Base-by-base conservation (phyloP, 2,329 filamentous ascomycete genomes). In the Talaromyces albobiverticillius region DNA sequence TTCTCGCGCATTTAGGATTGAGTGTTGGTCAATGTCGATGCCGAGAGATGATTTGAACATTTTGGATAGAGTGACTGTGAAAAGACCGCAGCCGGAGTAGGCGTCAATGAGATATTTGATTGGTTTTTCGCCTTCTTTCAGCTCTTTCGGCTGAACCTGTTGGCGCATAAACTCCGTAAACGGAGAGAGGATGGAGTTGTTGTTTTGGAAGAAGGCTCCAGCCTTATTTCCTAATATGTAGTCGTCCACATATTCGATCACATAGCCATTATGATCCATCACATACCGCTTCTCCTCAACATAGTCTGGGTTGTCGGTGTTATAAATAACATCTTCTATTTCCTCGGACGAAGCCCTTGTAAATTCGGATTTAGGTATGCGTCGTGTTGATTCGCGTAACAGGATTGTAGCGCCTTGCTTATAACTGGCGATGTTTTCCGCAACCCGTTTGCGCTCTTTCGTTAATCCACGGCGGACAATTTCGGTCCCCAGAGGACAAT, bases 151-250 rank as follows among this genome's bases (percentile, higher is more conserved):
- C 2, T 92, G 78, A 65, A 93, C 88, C 71, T 88, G 83, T 34
- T 88, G 80, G 59, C 90, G 88, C 68, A 97, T 89, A 76, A 95
- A 96, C 61, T 84, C 81, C 13, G 91, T 95, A 73, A 97, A 95
- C 14, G 78, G 75, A 26, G 89, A 85, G 22, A 99, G 86, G 73
- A 99, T 97, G 53, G 91, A 95, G 79, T 97, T 97, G 82, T 99
- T 99, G 80, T 99, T 99, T 69, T 99, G 94, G 82, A 99, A 99
- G 78, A 99, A 99, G 50, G 90, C 85, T 56, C 92, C 92, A 10
- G 94, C 94, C 2, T 89, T 90, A 76, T 95, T 97, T 69, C 86
- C 86, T 76, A 99, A 96, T 66, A 86, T 78, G 76, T 88, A 94
- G 70, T 85, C 76, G 66, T 87, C 90, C 59, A 99, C 83, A 73